Evolutionary conservation across 2,329 filamentous ascomycete genomes (phyloP).

Genomic region (Periconia sp.): DNA sequence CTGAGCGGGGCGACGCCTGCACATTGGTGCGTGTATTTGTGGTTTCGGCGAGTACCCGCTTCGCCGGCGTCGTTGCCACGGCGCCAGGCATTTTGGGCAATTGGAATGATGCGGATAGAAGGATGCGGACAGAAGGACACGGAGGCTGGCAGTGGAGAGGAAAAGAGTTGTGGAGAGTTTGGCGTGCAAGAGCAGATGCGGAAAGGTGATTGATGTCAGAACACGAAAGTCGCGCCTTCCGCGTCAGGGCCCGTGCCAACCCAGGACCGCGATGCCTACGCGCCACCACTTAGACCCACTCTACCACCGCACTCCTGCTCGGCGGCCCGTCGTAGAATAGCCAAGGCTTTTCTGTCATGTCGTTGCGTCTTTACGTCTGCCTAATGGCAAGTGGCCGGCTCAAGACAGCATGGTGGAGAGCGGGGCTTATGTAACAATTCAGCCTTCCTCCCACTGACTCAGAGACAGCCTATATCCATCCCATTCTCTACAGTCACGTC

Average conservation of each 20-base stretch:
- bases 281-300: conserved; percentile 10
- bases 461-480: too few relatives aligned
- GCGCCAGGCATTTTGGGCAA: conserved; percentile 38
- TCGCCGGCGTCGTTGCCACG: conserved; percentile 46
- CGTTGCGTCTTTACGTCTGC: too few relatives aligned
- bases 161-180: not conserved
- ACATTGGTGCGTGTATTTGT: conserved; percentile 53
- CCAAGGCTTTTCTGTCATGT: not conserved
- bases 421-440: too few relatives aligned
- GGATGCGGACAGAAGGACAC: conserved; percentile 2
- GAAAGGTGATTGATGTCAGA: conserved; percentile 30
- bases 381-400: too few relatives aligned
- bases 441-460: too few relatives aligned
- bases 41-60: conserved; percentile 55
- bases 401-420: too few relatives aligned
- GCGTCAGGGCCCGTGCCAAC: conserved; percentile 32
- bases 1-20: conserved; percentile 53
- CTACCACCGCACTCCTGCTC: conserved; percentile 12
- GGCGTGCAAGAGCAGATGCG: conserved; percentile 10
- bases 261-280: conserved; percentile 30
- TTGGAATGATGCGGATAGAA: conserved; percentile 3
- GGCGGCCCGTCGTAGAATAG: too few relatives aligned
- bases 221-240: conserved; percentile 36
- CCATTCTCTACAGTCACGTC: too few relatives aligned
- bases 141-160: conserved; percentile 22